Conservation (phyloP, 2,329 filamentous ascomycete genomes). For the Aureobasidium sp. region DNA sequence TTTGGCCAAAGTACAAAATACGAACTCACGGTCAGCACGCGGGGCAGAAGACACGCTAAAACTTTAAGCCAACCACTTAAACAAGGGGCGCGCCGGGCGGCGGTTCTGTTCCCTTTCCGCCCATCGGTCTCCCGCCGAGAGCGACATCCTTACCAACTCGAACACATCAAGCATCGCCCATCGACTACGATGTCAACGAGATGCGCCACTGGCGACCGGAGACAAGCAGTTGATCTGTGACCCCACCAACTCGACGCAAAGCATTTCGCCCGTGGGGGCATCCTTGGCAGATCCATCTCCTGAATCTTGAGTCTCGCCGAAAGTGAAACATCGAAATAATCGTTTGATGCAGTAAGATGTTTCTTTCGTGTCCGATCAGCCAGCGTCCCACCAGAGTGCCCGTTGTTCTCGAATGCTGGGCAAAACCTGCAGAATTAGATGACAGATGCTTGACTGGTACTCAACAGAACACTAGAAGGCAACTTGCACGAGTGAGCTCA, state of each 20-base stretch:
- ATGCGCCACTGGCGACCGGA: background rate
- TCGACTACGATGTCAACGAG: background rate
- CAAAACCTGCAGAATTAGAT: background rate
- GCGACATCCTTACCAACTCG: background rate
- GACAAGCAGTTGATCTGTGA: background rate
- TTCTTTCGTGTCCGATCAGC: background rate
- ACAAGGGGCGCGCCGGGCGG: background rate
- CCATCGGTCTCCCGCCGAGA: background rate
- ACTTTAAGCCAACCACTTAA: background rate
- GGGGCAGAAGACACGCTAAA: background rate
- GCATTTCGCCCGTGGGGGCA: background rate
- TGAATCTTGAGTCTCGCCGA: background rate
- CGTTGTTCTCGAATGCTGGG: background rate
- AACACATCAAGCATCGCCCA: background rate
- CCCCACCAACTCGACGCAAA: background rate
- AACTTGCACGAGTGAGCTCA: background rate
- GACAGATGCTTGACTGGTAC: background rate
- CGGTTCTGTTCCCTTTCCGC: background rate
- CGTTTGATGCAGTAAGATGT: background rate
- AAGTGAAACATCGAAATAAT: background rate
- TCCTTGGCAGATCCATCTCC: background rate
- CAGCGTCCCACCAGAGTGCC: background rate
- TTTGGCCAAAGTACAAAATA: constrained; percentile 1
- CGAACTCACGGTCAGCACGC: background rate
- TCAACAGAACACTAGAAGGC: background rate